A percentile compares a stretch with the other conserved stretches of the same genome.
phyloP scores from a whole-genome alignment of 2,329 filamentous ascomycete genomes.

The Colletotrichum sp. region DNA sequence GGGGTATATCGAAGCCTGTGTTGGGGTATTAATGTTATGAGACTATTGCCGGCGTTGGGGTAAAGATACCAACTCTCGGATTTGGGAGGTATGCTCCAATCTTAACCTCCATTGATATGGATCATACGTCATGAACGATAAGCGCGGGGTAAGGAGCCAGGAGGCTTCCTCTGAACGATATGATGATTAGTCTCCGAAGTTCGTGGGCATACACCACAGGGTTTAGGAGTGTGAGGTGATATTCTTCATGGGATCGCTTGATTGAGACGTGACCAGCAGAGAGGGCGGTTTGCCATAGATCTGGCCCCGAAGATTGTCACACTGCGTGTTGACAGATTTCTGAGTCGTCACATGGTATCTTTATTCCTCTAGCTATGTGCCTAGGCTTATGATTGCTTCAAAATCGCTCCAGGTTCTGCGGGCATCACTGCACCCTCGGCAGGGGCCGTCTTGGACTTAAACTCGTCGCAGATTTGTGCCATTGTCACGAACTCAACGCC shows the following conservation, averaged over 20 bases:
- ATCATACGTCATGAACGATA: background rate
- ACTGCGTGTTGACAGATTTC: background rate
- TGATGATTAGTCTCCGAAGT: background rate
- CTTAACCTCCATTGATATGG: background rate
- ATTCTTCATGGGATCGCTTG: background rate
- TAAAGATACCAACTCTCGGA: background rate
- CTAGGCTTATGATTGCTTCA: conserved; percentile 39
- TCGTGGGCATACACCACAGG: background rate
- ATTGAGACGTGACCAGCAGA: background rate
- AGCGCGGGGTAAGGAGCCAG: background rate
- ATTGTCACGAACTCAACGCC: conserved; percentile 73
- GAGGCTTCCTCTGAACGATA: background rate
- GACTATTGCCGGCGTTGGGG: background rate
- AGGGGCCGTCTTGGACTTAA: conserved; percentile 68
- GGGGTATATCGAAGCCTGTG: background rate
- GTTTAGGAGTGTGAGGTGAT: background rate
- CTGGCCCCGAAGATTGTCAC: background rate
- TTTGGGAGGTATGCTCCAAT: background rate
- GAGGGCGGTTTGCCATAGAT: background rate
- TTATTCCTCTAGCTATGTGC: background rate
- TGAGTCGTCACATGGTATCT: background rate
- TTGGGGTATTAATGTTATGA: background rate
- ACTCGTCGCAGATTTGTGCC: conserved; percentile 75
- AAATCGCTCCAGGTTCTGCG: conserved; percentile 55
- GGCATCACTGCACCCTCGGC: conserved; percentile 67